phyloP scores from a whole-genome alignment of 768 basidiomycete species.

The Psilocybe cyanescens region DNA sequence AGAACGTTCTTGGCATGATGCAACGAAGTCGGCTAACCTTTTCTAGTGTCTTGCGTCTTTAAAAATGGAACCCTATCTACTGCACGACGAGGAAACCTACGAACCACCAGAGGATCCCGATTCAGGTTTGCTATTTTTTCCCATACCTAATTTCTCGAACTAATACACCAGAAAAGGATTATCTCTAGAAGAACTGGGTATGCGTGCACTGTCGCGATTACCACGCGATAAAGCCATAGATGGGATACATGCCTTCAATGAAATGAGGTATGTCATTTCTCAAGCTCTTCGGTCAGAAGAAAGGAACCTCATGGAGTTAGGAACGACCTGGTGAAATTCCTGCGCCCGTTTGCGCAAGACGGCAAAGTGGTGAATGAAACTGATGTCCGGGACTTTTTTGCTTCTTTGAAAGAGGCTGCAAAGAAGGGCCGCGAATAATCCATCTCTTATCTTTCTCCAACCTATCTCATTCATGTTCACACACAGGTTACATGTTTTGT shows the following conservation, averaged over 20 bases:
- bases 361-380: conserved; percentile 75
- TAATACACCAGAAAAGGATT: conserved; percentile 48
- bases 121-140: conserved; percentile 49
- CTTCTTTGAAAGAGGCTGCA: conserved; percentile 45
- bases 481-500: neutral
- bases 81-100: conserved; percentile 83
- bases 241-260: conserved; percentile 83
- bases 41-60: conserved; percentile 64
- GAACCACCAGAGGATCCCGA: conserved; percentile 89
- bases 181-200: conserved; percentile 82
- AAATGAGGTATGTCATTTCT: conserved; percentile 64
- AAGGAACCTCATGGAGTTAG: conserved; percentile 37
- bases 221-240: conserved; percentile 85
- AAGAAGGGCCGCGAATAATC: conserved; percentile 26
- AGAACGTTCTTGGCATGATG: conserved; percentile 13
- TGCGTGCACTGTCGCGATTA: conserved; percentile 73
- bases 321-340: conserved; percentile 70
- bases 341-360: conserved; percentile 79
- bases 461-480: conserved; percentile 1
- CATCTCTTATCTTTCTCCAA: neutral
- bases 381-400: conserved; percentile 74
- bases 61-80: conserved; percentile 57
- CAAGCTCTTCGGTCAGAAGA: conserved; percentile 3
- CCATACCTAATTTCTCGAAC: neutral
- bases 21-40: conserved; percentile 1